Percentiles rank a stretch among this genome's conserved stretches.
phyloP scores from a whole-genome alignment of 768 basidiomycete species.

The Hericium rajendrae region DNA sequence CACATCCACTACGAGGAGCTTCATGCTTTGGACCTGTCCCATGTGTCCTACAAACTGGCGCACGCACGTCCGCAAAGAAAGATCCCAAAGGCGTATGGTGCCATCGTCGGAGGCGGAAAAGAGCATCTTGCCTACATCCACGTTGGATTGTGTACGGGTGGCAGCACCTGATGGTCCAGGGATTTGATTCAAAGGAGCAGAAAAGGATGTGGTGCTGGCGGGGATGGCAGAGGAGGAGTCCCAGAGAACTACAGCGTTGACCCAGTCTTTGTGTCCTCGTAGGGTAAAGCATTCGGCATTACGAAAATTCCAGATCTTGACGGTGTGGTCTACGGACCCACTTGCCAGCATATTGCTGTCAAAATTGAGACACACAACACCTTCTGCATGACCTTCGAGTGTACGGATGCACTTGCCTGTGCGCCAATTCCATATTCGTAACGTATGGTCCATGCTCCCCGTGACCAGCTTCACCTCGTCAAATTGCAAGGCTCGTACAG shows the following conservation, averaged over 20 bases:
- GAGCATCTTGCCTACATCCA: slow-evolving; percentile 85
- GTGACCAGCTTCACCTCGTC: slow-evolving; percentile 94
- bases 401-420: slow-evolving; percentile 81
- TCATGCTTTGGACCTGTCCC: slow-evolving; percentile 89
- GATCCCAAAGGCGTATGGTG: slow-evolving; percentile 90
- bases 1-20: slow-evolving; percentile 57
- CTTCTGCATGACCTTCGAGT: slow-evolving; percentile 83
- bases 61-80: slow-evolving; percentile 69
- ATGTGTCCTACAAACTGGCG: slow-evolving; percentile 84
- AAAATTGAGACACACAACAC: slow-evolving; percentile 85
- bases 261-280: slow-evolving; percentile 92
- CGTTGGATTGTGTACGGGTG: slow-evolving; percentile 32
- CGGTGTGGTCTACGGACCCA: slow-evolving; percentile 89
- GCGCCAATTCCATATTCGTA: slow-evolving; percentile 96
- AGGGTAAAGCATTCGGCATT: slow-evolving; percentile 89
- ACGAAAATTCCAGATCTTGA: slow-evolving; percentile 91
- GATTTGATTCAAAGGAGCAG: background rate
- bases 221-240: slow-evolving; percentile 36
- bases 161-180: slow-evolving; percentile 17
- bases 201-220: background rate
- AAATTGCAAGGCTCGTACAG: slow-evolving; percentile 89
- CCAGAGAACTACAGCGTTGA: slow-evolving; percentile 92
- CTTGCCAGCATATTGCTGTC: slow-evolving; percentile 88
- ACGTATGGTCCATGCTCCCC: slow-evolving; percentile 90
- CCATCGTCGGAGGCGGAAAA: slow-evolving; percentile 97